A percentile compares a stretch with the other conserved stretches of the same genome.
phyloP scores from a whole-genome alignment of 2,329 filamentous ascomycete species.

The Pseudogymnoascus verrucosus region DNA sequence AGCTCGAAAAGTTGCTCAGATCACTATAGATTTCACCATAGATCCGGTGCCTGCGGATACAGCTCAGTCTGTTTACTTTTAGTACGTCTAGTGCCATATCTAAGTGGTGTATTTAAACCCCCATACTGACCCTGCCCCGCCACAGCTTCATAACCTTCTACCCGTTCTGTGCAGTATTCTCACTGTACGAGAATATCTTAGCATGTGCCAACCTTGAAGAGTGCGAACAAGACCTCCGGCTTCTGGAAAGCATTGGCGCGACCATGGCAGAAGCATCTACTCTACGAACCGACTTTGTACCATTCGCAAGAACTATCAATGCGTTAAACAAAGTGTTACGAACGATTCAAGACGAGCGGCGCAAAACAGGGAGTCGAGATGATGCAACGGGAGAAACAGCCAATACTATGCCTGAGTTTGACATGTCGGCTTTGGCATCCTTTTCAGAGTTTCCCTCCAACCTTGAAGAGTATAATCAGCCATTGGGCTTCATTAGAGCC shows the following conservation, averaged over 20 bases:
- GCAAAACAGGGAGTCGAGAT: neutral
- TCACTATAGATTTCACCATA: neutral
- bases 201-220: neutral
- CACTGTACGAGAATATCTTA: neutral
- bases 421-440: neutral
- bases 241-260: neutral
- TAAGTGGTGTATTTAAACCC: neutral
- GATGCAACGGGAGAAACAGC: neutral
- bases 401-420: neutral
- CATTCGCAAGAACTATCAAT: conserved; percentile 4
- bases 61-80: neutral
- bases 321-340: neutral
- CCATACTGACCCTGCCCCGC: neutral
- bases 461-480: neutral
- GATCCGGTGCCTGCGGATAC: neutral
- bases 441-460: neutral
- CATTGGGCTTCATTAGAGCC: neutral
- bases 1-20: neutral
- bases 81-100: neutral
- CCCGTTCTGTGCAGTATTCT: conserved; percentile 2
- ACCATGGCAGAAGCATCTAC: neutral
- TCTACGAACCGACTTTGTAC: conserved; percentile 4
- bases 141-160: conserved; percentile 4
- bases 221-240: neutral
- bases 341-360: conserved; percentile 2